Base-by-base conservation (phyloP, 345 rosid species). In the Anacardium occidentale region DNA sequence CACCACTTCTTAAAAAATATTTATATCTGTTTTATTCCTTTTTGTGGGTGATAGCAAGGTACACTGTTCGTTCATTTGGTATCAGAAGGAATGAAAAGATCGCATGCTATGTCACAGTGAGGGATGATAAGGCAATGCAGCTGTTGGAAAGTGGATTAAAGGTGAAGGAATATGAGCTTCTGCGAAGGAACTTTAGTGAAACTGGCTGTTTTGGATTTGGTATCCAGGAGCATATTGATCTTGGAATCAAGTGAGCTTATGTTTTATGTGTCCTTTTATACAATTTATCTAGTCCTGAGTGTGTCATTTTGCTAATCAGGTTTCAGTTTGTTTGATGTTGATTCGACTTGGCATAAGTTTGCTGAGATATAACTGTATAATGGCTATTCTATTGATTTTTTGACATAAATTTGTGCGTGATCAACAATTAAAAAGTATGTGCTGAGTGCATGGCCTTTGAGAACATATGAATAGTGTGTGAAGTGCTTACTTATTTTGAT, bases 111-210 rank as follows among this genome's bases (percentile, higher is more conserved):
- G 92, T 90, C 2, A 88, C 90, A n/a, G 95, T 87, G 5, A 86
- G 92, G 58, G 90, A 90, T 17, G 95, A 90, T 22, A 90, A 90
- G 73, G 92, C 92, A 29, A 88, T 90, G 95, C 92, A 90, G 72
- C 81, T 88, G 13, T 77, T 88, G 62, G 91, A 90, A 70, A 88
- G 96, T 57, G 95, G 95, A 20, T 76, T 90, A 82, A 88, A 90
- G 76, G 95, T 88, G 29, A 90, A 90, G 81, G 91, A 90, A 65
- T 88, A 88, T 13, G 90, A 90, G 74, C 77, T 90, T 34, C 69
- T 88, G 54, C 79, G 92, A 25, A 83, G 85, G 82, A 90, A 90
- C 82, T 90, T 90, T 54, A 88, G 90, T 29, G 92, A 88, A 47
- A 90, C 95, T 5, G 90, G 92, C 8, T 90, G 95, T 80, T 90